Conservation (phyloP, 2,329 filamentous ascomycete genomes). For the Xylaria sp. region DNA sequence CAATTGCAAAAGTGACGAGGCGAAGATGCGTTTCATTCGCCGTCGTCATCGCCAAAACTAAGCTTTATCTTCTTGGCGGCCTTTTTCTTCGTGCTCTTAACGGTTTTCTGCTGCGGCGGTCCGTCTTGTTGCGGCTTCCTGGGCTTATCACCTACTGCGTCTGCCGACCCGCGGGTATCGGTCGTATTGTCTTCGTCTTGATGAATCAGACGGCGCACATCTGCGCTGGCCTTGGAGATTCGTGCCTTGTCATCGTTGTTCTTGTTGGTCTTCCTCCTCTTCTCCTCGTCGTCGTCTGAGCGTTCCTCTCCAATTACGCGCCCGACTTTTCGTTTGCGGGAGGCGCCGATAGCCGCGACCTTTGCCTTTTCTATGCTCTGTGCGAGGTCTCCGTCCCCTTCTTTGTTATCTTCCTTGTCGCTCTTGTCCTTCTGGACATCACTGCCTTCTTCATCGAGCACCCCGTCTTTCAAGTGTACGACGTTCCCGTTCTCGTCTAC, state of each 20-base stretch:
- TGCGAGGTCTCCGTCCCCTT: slow-evolving; percentile 28
- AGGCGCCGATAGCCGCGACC: slow-evolving; percentile 55
- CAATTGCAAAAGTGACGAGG: background rate
- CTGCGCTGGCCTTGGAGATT: slow-evolving; percentile 41
- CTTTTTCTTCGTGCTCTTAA: slow-evolving; percentile 54
- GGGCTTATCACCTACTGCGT: background rate
- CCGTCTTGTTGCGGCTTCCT: background rate
- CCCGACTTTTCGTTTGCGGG: slow-evolving; percentile 66
- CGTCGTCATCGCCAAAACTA: slow-evolving; percentile 72
- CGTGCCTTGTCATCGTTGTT: slow-evolving; percentile 20
- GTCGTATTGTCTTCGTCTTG: background rate
- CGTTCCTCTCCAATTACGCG: slow-evolving; percentile 57
- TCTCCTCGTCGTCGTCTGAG: slow-evolving; percentile 40
- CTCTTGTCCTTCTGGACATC: slow-evolving; percentile 23
- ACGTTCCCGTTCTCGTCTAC: slow-evolving; percentile 78
- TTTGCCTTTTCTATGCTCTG: slow-evolving; percentile 49
- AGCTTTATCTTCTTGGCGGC: slow-evolving; percentile 73
- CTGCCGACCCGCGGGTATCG: background rate
- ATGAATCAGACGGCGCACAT: slow-evolving; percentile 26
- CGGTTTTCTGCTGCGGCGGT: slow-evolving; percentile 19
- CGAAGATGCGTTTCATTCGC: slow-evolving; percentile 39
- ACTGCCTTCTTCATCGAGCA: slow-evolving; percentile 43
- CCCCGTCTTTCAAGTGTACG: slow-evolving; percentile 57
- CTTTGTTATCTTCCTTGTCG: slow-evolving; percentile 34
- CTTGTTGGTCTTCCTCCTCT: slow-evolving; percentile 30